Percentiles rank a stretch among this genome's conserved stretches.
Conservation (phyloP, 78 protist species). For the slime mould (Dictyostelium discoideum) region DNA sequence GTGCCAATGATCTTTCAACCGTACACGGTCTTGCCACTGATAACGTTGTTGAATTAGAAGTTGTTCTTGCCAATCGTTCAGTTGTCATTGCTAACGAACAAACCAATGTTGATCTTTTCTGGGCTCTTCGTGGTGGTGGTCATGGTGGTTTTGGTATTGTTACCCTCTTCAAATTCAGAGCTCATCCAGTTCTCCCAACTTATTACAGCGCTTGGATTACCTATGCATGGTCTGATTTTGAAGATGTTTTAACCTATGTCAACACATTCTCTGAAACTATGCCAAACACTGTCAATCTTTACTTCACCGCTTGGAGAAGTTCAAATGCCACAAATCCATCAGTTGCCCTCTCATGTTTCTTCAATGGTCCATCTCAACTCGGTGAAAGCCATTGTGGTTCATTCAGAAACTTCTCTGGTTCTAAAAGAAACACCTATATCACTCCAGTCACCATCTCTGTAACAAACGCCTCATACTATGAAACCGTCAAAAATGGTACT, state of each 20-base stretch:
- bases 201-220: conserved; percentile 56
- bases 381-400: conserved; percentile 36
- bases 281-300: conserved; percentile 33
- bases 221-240: conserved; percentile 45
- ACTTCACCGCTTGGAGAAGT: conserved; percentile 48
- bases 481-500: conserved; percentile 47
- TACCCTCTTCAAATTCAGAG: conserved; percentile 47
- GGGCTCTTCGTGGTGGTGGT: conserved; percentile 86
- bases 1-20: conserved; percentile 65
- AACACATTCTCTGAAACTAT: conserved; percentile 1
- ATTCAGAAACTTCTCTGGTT: conserved; percentile 14
- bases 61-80: conserved; percentile 78
- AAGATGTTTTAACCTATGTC: conserved; percentile 23
- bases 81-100: conserved; percentile 8
- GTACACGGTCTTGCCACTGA: conserved; percentile 70
- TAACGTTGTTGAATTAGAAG: conserved; percentile 56
- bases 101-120: conserved; percentile 63
- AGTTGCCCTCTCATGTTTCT: conserved; percentile 56
- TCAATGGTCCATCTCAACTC: neutral
- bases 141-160: conserved; percentile 82
- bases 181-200: conserved; percentile 4
- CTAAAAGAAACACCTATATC: neutral
- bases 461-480: neutral
- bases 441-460: neutral
- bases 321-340: conserved; percentile 19